Evolutionary conservation across 108 stramenopile genomes (phyloP).

Genomic region (Nitzschia sp.): DNA sequence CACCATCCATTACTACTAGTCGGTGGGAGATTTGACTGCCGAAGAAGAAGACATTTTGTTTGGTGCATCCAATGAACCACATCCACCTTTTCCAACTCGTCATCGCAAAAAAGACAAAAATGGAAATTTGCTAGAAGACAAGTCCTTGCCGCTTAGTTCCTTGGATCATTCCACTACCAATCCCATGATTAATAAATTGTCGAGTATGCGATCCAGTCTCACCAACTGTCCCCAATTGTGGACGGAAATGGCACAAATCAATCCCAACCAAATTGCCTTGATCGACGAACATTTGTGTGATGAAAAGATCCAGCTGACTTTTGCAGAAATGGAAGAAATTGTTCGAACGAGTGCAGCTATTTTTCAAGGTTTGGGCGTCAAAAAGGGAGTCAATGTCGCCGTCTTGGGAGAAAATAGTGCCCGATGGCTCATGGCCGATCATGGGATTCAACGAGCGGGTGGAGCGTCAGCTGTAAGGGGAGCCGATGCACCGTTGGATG

Average conservation of each 20-base stretch:
- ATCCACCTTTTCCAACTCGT: conserved; percentile 29
- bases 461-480: conserved; percentile 87
- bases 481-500: conserved; percentile 84
- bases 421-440: conserved; percentile 83
- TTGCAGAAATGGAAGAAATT: conserved; percentile 61
- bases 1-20: not conserved
- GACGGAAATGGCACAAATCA: conserved; percentile 57
- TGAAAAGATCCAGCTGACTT: conserved; percentile 60
- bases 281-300: conserved; percentile 82
- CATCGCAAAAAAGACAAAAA: conserved; percentile 47
- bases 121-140: conserved; percentile 56
- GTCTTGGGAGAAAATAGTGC: conserved; percentile 89
- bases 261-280: conserved; percentile 66
- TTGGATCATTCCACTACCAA: conserved; percentile 65
- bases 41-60: conserved; percentile 77
- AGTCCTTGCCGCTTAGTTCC: conserved; percentile 41
- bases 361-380: conserved; percentile 66
- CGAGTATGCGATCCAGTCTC: conserved; percentile 62
- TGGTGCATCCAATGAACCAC: conserved; percentile 35
- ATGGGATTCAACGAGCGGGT: conserved; percentile 79
- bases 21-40: conserved; percentile 24
- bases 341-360: conserved; percentile 61
- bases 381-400: conserved; percentile 72
- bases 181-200: conserved; percentile 78
- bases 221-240: conserved; percentile 70